Base-by-base conservation (phyloP, 1,139 yeast species). In the Pichia sp. region DNA sequence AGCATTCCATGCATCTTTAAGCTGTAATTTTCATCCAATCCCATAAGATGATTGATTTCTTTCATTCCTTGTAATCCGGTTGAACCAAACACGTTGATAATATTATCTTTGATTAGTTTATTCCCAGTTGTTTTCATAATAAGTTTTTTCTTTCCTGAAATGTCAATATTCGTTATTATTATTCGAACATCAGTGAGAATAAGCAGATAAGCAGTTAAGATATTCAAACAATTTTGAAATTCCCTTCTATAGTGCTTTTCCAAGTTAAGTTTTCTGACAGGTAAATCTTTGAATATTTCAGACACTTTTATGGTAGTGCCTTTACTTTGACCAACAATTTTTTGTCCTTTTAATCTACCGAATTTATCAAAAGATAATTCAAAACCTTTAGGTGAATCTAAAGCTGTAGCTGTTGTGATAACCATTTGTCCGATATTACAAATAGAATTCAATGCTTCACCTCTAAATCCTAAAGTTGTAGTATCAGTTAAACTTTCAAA, bases 371-470 rank as follows among this genome's bases (percentile, higher is more conserved):
- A 85, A 28, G 64, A 70, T 34, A 89, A 60, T 40, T 64, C 68
- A 33, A 73, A 68, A 1, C 85, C 89, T 42, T 68, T 66, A 0
- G 95, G 94, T 7, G 76, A 71, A 7, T 64, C 61, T 0, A 57
- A 57, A 3, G 60, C 60, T 0, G 79, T 70, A 11, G 85, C 73
- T 0, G 96, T 87, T 2, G 64, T 65, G 0, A 89, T 69, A 10
- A 72, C 51, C 5, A 78, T 64, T 4, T 75, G 68, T 6, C 59
- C 40, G 23, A 61, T 51, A n/a, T 86, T 70, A 57, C 90, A 82
- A 16, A 87, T 59, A 0, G 95, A 82, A 55, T 85, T 79, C 55
- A 87, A 66, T 0, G 95, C 95, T 61, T 87, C 95, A 25, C 96
- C 96, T 60, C 96, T 71, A 56, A 87, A 87, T 0, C 96, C 96